Base-by-base conservation (phyloP, 176 grass and related monocot species). In the Eleusine coracana region DNA sequence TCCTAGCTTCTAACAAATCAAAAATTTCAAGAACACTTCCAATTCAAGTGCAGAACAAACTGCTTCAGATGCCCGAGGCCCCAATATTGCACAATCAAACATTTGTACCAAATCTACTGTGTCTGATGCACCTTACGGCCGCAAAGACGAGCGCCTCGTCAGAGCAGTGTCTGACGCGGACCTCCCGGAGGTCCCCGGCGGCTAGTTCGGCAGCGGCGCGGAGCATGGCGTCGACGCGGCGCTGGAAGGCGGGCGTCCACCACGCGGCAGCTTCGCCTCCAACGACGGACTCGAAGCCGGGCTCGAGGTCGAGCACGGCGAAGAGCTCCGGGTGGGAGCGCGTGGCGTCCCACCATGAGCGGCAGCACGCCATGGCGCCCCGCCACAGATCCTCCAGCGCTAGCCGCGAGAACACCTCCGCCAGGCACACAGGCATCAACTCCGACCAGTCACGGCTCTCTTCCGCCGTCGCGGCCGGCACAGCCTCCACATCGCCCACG, bases 231-330 rank as follows among this genome's bases (percentile, higher is more conserved):
- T 98, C 96, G 31, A 95, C 73, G 38, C 96, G 92, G 71, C 90
- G 85, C 85, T 97, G 90, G 84, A 98, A 98, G 59, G 92, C 88
- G 66, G 96, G 96, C 14, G 90, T 98, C 96, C 96, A 98, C 96
- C 92, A 98, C 61, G 70, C 72, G 21, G 90, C 76, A 1, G 62
- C 54, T 15, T 93, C 96, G 2, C 84, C n/a, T 13, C 82, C 67
- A 18, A 86, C 65, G 62, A 72, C 68, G 14, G 83, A 56, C 41
- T 87, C 90, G 56, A 98, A 98, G 48, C 82, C 79, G 25, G 88
- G 88, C 28, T 84, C 96, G 5, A 98, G 90, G 78, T 98, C 80
- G 44, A 95, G 85, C 23, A 48, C 62, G 5, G 82, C 74, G 84
- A 89, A 91, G 67, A 98, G 90, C 20, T 13, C 78, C 36, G 66